Conservation (phyloP, 139 green algal genomes). For the Closterium sp. region DNA sequence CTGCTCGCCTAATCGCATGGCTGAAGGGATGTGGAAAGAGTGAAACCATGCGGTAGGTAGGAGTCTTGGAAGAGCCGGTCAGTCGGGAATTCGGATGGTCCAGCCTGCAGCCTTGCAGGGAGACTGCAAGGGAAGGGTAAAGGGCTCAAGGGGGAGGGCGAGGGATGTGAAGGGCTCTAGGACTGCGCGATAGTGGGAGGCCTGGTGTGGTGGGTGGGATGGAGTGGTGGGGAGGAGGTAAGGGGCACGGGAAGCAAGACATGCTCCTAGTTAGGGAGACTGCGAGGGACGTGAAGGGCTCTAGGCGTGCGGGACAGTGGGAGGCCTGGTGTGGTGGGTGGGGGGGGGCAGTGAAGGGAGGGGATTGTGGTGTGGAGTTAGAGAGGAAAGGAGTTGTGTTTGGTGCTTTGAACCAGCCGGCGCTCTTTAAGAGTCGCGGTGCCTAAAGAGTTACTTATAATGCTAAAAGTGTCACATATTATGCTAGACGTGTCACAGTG, state of each 20-base stretch:
- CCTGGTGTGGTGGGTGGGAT: conserved; percentile 10
- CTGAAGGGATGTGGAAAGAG: too few relatives aligned
- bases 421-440: too few relatives aligned
- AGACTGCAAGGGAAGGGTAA: conserved; percentile 32
- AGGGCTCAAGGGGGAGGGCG: conserved; percentile 53
- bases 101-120: conserved; percentile 54
- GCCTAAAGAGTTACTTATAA: too few relatives aligned
- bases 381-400: too few relatives aligned
- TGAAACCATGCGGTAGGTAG: too few relatives aligned
- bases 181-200: conserved; percentile 56
- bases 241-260: too few relatives aligned
- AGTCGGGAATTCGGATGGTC: too few relatives aligned
- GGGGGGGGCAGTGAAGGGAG: neutral
- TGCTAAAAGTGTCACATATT: neutral
- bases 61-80: conserved; percentile 56
- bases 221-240: too few relatives aligned
- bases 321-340: conserved; percentile 32
- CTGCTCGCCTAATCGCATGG: too few relatives aligned
- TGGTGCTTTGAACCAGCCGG: too few relatives aligned
- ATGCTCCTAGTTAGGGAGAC: too few relatives aligned
- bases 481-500: neutral
- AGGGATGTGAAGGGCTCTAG: conserved; percentile 57
- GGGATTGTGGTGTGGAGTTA: neutral
- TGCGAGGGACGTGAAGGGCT: conserved; percentile 53
- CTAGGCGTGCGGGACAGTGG: conserved; percentile 56